Conservation (phyloP, 2,329 filamentous ascomycete species). For the Dendryphion nanum region DNA sequence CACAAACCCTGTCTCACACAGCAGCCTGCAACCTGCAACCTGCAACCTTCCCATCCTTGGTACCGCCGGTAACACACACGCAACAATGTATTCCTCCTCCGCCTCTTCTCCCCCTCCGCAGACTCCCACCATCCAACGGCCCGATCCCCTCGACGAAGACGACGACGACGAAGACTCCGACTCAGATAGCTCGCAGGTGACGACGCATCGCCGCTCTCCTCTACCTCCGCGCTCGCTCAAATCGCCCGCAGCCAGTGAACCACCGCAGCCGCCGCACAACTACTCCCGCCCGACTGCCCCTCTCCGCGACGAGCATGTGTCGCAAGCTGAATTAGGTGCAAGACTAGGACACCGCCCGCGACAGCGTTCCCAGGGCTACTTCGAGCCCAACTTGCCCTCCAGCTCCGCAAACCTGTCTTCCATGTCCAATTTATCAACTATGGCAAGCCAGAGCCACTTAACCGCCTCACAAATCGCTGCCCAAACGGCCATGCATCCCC, state of each 20-base stretch:
- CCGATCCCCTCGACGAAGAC: conserved; percentile 25
- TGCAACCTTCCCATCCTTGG: too few species aligned
- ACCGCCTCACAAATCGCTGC: conserved; percentile 76
- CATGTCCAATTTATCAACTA: too few species aligned
- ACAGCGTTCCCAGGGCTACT: conserved; percentile 72
- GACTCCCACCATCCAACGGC: conserved; percentile 28
- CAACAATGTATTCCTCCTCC: conserved; percentile 32
- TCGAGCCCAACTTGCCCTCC: conserved; percentile 70
- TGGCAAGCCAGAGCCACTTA: conserved; percentile 41
- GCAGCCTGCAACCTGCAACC: too few species aligned
- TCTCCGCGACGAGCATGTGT: conserved; percentile 37
- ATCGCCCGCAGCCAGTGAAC: conserved; percentile 26
- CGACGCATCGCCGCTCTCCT: conserved; percentile 40
- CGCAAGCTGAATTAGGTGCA: conserved; percentile 29
- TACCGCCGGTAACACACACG: too few species aligned
- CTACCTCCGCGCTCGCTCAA: conserved; percentile 30
- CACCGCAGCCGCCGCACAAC: conserved; percentile 30
- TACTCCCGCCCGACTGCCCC: conserved; percentile 30
- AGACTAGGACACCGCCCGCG: conserved; percentile 57
- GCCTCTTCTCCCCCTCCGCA: conserved; percentile 33
- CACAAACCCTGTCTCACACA: too few species aligned
- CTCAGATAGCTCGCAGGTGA: conserved; percentile 42
- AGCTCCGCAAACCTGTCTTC: too few species aligned
- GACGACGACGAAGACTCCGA: too few species aligned
- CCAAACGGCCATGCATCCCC: conserved; percentile 71